phyloP scores from a whole-genome alignment of 2,329 filamentous ascomycete genomes.

The Dothideomycetes sp. region DNA sequence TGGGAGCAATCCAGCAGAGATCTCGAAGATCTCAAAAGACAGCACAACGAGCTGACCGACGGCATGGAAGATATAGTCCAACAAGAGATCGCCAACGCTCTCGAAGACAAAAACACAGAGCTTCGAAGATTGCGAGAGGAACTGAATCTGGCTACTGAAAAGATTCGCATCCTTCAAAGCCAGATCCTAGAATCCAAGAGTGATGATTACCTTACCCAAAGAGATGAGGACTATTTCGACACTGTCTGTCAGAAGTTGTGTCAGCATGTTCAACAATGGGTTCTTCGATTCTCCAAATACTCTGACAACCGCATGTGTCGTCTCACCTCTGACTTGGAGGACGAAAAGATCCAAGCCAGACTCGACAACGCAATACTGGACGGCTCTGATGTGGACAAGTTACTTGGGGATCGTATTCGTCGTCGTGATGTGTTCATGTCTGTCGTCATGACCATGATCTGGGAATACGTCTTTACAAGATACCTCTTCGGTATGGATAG shows the following conservation, averaged over 20 bases:
- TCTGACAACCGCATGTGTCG: conserved; percentile 86
- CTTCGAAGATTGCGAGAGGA: conserved; percentile 69
- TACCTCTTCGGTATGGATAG: conserved; percentile 98
- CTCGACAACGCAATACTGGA: conserved; percentile 92
- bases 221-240: conserved; percentile 93
- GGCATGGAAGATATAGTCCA: conserved; percentile 55
- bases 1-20: conserved; percentile 56
- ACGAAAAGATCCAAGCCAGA: conserved; percentile 87
- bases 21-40: conserved; percentile 57
- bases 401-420: conserved; percentile 77
- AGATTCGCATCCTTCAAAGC: conserved; percentile 51
- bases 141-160: conserved; percentile 59
- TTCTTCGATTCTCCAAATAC: conserved; percentile 94
- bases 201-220: conserved; percentile 68
- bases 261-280: conserved; percentile 95
- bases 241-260: conserved; percentile 88
- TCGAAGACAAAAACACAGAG: conserved; percentile 78
- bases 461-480: conserved; percentile 96
- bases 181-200: conserved; percentile 47
- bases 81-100: conserved; percentile 51
- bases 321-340: conserved; percentile 70
- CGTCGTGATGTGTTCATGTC: conserved; percentile 96
- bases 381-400: conserved; percentile 82
- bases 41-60: conserved; percentile 53
- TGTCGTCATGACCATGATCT: conserved; percentile 97